A percentile compares a stretch with the other conserved stretches of the same genome.
These are phyloP conservation scores for Henningerozyma blattae DNA, from an alignment of 805 yeast genomes.

Conservation along the genomic window DNA sequence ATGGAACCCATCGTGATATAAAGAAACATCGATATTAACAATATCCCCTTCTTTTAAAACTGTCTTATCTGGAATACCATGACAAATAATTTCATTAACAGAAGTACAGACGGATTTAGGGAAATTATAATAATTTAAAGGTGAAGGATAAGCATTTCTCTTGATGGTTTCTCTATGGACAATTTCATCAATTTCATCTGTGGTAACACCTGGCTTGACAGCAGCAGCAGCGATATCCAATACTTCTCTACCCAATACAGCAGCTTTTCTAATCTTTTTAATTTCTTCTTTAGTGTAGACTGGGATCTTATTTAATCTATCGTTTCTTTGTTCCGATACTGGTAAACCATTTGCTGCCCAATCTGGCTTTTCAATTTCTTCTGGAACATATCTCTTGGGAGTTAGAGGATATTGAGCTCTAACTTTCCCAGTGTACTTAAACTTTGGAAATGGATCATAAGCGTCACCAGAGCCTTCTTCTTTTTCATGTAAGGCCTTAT, in stretches of 20 bases:
- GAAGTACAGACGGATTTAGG: conserved; percentile 91
- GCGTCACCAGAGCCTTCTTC: conserved; percentile 35
- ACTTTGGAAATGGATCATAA: conserved; percentile 82
- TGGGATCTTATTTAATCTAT: conserved; percentile 54
- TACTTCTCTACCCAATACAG: conserved; percentile 72
- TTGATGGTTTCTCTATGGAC: conserved; percentile 83
- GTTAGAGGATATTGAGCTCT: conserved; percentile 76
- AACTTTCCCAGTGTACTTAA: conserved; percentile 58
- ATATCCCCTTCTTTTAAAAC: conserved; percentile 89
- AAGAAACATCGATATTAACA: conserved; percentile 77
- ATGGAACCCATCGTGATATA: conserved; percentile 81
- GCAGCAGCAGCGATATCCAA: conserved; percentile 79
- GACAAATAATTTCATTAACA: conserved; percentile 90
- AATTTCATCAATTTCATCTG: conserved; percentile 80
- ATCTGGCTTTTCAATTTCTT: conserved; percentile 63
- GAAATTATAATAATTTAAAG: conserved; percentile 85
- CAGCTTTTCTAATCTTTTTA: conserved; percentile 63
- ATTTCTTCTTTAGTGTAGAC: conserved; percentile 57
- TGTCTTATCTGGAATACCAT: conserved; percentile 91
- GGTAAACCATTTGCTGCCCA: conserved; percentile 78
- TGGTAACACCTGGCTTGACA: conserved; percentile 77
- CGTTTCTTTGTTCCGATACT: conserved; percentile 58
- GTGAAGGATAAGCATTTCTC: conserved; percentile 88
- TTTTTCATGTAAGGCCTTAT: conserved; percentile 62
- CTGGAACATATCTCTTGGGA: conserved; percentile 61